Conservation (phyloP, 495 filamentous ascomycete genomes). For the Neurospora sp. region DNA sequence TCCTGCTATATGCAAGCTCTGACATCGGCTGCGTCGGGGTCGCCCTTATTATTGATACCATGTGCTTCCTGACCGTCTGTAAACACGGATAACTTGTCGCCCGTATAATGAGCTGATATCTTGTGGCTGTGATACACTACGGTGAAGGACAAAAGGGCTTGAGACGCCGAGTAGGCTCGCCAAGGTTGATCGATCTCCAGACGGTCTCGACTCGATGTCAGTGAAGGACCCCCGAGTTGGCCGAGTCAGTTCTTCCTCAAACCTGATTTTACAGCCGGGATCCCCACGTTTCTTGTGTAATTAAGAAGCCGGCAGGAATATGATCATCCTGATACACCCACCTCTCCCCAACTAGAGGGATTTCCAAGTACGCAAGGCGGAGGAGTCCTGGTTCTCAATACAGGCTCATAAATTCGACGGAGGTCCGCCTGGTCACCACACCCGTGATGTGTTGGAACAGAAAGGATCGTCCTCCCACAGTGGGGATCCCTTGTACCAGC, state of each 20-base stretch:
- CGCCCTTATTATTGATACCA: conserved; percentile 25
- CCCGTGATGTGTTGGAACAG: background rate
- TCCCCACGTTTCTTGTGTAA: background rate
- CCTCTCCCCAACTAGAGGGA: background rate
- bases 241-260: background rate
- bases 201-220: background rate
- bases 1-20: conserved; percentile 34
- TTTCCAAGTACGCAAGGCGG: background rate
- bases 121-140: background rate
- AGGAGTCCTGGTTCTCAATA: background rate
- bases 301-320: background rate
- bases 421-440: background rate
- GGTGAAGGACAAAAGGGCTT: conserved; percentile 2
- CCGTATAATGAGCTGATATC: conserved; percentile 4
- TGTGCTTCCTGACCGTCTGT: conserved; percentile 13
- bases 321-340: background rate
- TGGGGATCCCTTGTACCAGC: conserved; percentile 6
- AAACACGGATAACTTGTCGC: conserved; percentile 11
- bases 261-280: background rate
- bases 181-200: background rate
- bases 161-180: background rate
- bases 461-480: background rate
- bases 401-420: background rate
- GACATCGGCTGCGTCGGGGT: conserved; percentile 33
- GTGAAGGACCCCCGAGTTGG: background rate